Percentiles rank a stretch among this genome's conserved stretches.
phyloP scores from a whole-genome alignment of 169 alveolate species.

The Eimeria sp. region DNA sequence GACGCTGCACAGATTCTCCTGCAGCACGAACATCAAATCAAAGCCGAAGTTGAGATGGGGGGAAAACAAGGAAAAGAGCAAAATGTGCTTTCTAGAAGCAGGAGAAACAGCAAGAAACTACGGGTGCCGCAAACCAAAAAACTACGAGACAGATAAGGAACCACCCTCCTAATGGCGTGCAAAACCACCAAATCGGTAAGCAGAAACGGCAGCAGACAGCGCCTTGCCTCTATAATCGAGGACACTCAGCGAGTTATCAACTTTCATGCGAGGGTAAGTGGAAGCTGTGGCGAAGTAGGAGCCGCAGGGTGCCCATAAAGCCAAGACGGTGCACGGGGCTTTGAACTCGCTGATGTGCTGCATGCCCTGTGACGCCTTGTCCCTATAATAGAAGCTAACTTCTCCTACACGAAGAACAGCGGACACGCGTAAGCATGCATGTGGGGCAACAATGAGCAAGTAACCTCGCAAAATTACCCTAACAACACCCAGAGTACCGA shows the following conservation, averaged over 20 bases:
- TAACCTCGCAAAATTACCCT: background rate
- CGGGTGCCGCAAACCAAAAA: background rate
- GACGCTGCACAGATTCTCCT: constrained; percentile 61
- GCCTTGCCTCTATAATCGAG: constrained; percentile 60
- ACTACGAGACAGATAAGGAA: background rate
- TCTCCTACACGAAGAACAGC: constrained; percentile 65
- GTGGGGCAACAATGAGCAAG: background rate
- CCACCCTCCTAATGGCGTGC: background rate
- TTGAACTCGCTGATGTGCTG: constrained; percentile 41
- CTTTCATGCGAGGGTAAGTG: constrained; percentile 78
- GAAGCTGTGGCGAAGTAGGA: constrained; percentile 62
- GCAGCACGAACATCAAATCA: constrained; percentile 13
- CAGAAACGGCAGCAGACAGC: background rate
- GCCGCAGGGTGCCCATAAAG: constrained; percentile 83
- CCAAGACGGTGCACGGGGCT: constrained; percentile 76
- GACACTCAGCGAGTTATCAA: constrained; percentile 72
- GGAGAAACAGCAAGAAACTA: background rate
- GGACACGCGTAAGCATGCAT: background rate
- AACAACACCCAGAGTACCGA: no score
- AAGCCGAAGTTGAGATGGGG: background rate
- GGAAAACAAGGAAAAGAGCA: background rate
- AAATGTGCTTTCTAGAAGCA: background rate
- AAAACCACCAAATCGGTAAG: background rate
- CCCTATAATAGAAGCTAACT: constrained; percentile 62
- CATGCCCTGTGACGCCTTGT: constrained; percentile 66